phyloP scores from a whole-genome alignment of 345 rosid species.

The Eucalyptus marginata region DNA sequence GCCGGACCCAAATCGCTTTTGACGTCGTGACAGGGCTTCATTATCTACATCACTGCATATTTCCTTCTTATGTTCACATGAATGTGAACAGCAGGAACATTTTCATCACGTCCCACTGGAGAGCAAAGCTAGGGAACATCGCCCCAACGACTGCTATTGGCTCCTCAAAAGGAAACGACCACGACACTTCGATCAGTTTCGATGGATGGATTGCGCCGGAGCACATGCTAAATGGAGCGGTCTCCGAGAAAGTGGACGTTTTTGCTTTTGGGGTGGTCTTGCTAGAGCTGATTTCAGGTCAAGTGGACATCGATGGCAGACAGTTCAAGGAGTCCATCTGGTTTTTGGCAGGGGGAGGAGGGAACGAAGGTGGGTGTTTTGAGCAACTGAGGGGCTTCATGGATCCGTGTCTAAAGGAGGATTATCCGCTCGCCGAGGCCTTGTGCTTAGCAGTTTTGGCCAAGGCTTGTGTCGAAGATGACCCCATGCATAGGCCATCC shows the following conservation, averaged over 20 bases:
- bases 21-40: constrained; percentile 35
- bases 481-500: constrained; percentile 43
- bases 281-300: constrained; percentile 41
- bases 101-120: constrained; percentile 26
- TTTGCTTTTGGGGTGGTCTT: constrained; percentile 37
- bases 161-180: not conserved
- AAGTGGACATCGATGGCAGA: constrained; percentile 2
- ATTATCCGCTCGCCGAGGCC: constrained; percentile 41
- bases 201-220: constrained; percentile 16
- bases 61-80: constrained; percentile 33
- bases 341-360: constrained; percentile 27
- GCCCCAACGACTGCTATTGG: not conserved
- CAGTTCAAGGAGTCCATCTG: constrained; percentile 22
- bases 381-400: constrained; percentile 39
- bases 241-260: constrained; percentile 29
- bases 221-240: not conserved
- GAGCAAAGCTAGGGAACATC: constrained; percentile 38
- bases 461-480: constrained; percentile 45
- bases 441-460: constrained; percentile 46
- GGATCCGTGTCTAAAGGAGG: constrained; percentile 37
- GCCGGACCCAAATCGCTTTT: constrained; percentile 32
- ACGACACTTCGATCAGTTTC: not conserved
- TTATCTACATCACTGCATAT: constrained; percentile 37
- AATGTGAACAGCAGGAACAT: constrained; percentile 23
- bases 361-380: constrained; percentile 37